Percentiles rank a stretch among this genome's conserved stretches.
Evolutionary conservation across 208 protist species (phyloP).

Genomic region (Acanthamoeba castellanii): DNA sequence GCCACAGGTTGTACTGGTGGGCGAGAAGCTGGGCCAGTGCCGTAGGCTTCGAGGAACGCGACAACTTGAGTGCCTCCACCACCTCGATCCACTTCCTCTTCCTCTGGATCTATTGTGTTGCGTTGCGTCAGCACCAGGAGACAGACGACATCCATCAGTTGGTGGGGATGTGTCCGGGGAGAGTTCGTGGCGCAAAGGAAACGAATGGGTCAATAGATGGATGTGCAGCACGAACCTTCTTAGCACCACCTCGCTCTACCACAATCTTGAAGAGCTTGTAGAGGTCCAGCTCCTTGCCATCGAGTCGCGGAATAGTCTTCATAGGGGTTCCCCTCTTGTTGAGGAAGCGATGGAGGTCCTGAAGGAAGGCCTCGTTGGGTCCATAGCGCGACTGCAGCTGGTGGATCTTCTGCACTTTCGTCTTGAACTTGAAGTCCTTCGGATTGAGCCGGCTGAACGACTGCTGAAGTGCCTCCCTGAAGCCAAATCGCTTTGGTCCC

Average conservation of each 20-base stretch:
- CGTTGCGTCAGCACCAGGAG: background rate
- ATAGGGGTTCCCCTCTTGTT: conserved; percentile 67
- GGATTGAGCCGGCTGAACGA: conserved; percentile 52
- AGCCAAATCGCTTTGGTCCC: conserved; percentile 3
- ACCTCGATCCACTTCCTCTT: conserved; percentile 53
- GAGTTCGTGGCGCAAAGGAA: too few relatives aligned
- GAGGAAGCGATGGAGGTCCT: conserved; percentile 64
- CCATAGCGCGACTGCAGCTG: conserved; percentile 78
- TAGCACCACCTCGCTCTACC: conserved; percentile 69
- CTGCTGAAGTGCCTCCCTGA: conserved; percentile 20
- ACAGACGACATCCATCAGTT: too few relatives aligned
- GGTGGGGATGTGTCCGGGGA: too few relatives aligned
- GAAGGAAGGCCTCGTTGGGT: conserved; percentile 76
- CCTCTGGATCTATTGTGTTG: background rate
- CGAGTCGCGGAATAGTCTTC: conserved; percentile 56
- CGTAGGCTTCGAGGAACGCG: conserved; percentile 4
- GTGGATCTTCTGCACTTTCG: conserved; percentile 82
- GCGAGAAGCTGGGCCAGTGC: conserved; percentile 15
- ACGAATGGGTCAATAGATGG: background rate
- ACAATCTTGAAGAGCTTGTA: conserved; percentile 78
- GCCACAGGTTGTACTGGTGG: conserved; percentile 48
- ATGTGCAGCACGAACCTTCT: background rate
- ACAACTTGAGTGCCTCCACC: conserved; percentile 54
- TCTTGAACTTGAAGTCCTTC: conserved; percentile 78
- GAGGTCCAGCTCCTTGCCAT: conserved; percentile 76